phyloP scores from a whole-genome alignment of 306 rosid genomes.

The Heteromeles arbutifolia region DNA sequence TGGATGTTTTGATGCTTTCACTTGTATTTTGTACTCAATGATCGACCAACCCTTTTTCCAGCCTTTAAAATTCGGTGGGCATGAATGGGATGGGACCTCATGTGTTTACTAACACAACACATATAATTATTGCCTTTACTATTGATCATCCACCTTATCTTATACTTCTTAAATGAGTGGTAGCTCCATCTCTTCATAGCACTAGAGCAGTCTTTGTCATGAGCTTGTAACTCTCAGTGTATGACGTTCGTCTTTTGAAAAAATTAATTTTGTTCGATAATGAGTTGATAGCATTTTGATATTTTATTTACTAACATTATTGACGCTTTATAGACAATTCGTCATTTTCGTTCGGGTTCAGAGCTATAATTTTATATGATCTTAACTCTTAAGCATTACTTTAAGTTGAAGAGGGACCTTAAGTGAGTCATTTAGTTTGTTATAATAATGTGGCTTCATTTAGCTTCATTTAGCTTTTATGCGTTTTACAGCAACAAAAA shows the following conservation, averaged over 20 bases:
- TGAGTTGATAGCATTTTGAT: too few species aligned
- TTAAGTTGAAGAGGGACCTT: too few species aligned
- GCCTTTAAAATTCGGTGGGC: background rate
- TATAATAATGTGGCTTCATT: background rate
- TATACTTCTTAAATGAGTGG: background rate
- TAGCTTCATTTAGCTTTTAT: slow-evolving; percentile 3
- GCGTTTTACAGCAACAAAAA: background rate
- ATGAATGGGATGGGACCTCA: slow-evolving; percentile 2
- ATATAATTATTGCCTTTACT: slow-evolving; percentile 1
- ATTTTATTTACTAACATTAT: too few species aligned
- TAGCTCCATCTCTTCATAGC: slow-evolving; percentile 2
- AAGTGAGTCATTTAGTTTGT: slow-evolving; percentile 11
- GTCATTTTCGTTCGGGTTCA: too few species aligned
- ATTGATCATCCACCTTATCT: slow-evolving; percentile 2
- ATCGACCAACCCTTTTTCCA: background rate
- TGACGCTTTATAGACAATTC: too few species aligned
- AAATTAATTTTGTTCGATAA: background rate
- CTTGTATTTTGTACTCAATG: slow-evolving; percentile 5
- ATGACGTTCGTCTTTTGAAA: background rate
- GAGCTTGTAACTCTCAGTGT: background rate
- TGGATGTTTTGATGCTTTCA: background rate
- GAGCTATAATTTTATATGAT: too few species aligned
- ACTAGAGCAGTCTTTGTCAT: background rate
- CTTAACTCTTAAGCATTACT: too few species aligned
- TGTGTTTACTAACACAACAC: background rate